A percentile compares a stretch with the other conserved stretches of the same genome.
phyloP scores from a whole-genome alignment of 1,284 basidiomycete genomes.

The Erythrobasidium hasegawianum region DNA sequence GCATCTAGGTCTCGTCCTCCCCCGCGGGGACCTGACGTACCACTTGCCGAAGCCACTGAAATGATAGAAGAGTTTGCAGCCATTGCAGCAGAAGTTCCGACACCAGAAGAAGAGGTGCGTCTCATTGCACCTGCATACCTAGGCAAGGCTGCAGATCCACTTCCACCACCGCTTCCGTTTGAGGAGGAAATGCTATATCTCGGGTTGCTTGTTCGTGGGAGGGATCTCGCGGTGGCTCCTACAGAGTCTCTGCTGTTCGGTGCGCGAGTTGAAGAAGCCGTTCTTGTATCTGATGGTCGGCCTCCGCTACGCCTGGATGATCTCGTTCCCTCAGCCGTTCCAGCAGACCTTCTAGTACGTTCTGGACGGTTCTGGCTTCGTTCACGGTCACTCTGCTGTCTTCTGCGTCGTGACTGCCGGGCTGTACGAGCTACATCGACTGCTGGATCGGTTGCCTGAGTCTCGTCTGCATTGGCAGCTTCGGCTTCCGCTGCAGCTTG shows the following conservation, averaged over 20 bases:
- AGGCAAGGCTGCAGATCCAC: neutral
- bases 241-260: constrained; percentile 10
- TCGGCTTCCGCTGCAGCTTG: constrained; percentile 10
- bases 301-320: neutral
- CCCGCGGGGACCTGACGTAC: neutral
- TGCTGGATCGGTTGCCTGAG: neutral
- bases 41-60: neutral
- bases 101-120: neutral
- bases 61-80: constrained; percentile 4
- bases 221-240: neutral
- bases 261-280: neutral
- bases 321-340: neutral
- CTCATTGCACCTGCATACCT: constrained; percentile 1
- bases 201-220: neutral
- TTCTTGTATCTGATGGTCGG: neutral
- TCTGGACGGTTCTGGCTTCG: constrained; percentile 5
- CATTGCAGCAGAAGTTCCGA: neutral
- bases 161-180: neutral
- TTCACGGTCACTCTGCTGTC: constrained; percentile 6
- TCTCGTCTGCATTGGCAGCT: constrained; percentile 1
- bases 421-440: neutral
- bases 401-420: neutral
- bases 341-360: neutral
- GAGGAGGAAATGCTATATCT: neutral
- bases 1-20: constrained; percentile 29